Evolutionary conservation across 495 filamentous ascomycete genomes (phyloP).

Genomic region (Neurospora terricola): DNA sequence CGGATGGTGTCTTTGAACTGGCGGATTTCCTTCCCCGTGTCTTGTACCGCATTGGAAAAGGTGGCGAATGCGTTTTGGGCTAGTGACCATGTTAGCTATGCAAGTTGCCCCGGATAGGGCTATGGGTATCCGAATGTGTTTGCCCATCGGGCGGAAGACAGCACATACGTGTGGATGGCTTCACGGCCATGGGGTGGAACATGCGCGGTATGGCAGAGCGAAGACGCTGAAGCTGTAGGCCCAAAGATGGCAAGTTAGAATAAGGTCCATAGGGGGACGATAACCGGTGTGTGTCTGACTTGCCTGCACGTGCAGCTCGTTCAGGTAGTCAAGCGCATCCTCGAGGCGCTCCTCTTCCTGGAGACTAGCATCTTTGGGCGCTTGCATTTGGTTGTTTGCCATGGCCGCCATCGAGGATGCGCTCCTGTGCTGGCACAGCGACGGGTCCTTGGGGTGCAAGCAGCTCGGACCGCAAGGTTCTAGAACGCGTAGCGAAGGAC

Average conservation of each 20-base stretch:
- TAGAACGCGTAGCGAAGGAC: neutral
- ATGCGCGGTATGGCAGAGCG: slow-evolving; percentile 37
- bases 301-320: slow-evolving; percentile 35
- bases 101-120: neutral
- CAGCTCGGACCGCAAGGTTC: neutral
- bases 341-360: slow-evolving; percentile 28
- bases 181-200: slow-evolving; percentile 29
- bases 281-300: slow-evolving; percentile 4
- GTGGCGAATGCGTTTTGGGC: slow-evolving; percentile 29
- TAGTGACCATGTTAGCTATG: slow-evolving; percentile 13
- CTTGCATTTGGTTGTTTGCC: slow-evolving; percentile 14
- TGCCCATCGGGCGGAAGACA: neutral
- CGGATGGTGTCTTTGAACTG: slow-evolving; percentile 30
- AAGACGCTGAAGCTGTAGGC: slow-evolving; percentile 28
- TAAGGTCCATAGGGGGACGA: neutral
- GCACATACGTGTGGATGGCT: slow-evolving; percentile 29
- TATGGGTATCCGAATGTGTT: neutral
- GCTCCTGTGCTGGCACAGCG: slow-evolving; percentile 1
- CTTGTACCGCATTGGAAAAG: slow-evolving; percentile 27
- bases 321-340: slow-evolving; percentile 25
- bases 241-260: slow-evolving; percentile 9
- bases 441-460: neutral
- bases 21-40: slow-evolving; percentile 31
- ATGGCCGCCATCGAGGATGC: slow-evolving; percentile 5
- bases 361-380: slow-evolving; percentile 7